A percentile compares a stretch with the other conserved stretches of the same genome.
These are phyloP conservation scores for Aspergillus neotritici DNA, from an alignment of 2,329 filamentous ascomycete species.

Conservation along the genomic window DNA sequence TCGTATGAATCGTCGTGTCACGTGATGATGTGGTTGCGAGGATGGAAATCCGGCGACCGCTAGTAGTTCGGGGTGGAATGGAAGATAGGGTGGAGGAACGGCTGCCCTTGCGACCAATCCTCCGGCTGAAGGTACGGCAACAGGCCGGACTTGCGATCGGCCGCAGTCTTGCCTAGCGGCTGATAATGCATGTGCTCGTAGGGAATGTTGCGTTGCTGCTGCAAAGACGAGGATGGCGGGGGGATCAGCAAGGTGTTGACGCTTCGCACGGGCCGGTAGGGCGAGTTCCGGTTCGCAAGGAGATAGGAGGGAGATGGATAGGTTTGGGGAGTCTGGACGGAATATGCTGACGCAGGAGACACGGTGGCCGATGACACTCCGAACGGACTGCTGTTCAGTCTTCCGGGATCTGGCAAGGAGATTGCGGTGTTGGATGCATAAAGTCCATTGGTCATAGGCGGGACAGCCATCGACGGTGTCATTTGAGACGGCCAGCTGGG, in stretches of 20 bases:
- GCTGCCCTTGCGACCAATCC: slow-evolving; percentile 35
- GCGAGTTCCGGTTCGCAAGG: slow-evolving; percentile 80
- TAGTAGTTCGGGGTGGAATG: slow-evolving; percentile 27
- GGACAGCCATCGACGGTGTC: slow-evolving; percentile 28
- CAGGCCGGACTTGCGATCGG: slow-evolving; percentile 61
- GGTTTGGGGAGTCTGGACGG: slow-evolving; percentile 55
- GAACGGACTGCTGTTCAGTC: slow-evolving; percentile 48
- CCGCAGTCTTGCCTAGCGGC: slow-evolving; percentile 63
- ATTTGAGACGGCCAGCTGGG: slow-evolving; percentile 46
- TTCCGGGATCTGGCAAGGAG: slow-evolving; percentile 30
- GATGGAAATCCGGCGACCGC: slow-evolving; percentile 10
- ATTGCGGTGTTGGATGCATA: slow-evolving; percentile 22
- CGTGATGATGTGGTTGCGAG: slow-evolving; percentile 15
- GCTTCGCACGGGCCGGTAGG: slow-evolving; percentile 83
- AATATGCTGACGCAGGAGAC: slow-evolving; percentile 65
- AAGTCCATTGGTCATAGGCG: slow-evolving; percentile 23
- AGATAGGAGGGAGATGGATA: slow-evolving; percentile 83
- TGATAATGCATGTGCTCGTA: slow-evolving; percentile 79
- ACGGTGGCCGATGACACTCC: slow-evolving; percentile 49
- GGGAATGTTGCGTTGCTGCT: slow-evolving; percentile 61
- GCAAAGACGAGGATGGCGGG: slow-evolving; percentile 71
- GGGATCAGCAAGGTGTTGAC: slow-evolving; percentile 90
- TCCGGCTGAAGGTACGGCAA: slow-evolving; percentile 53
- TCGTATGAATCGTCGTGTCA: slow-evolving; percentile 25
- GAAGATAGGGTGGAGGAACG: slow-evolving; percentile 26